These are phyloP conservation scores for Gynandropsis gynandra DNA, from an alignment of 345 rosid genomes.

Conservation along the genomic window DNA sequence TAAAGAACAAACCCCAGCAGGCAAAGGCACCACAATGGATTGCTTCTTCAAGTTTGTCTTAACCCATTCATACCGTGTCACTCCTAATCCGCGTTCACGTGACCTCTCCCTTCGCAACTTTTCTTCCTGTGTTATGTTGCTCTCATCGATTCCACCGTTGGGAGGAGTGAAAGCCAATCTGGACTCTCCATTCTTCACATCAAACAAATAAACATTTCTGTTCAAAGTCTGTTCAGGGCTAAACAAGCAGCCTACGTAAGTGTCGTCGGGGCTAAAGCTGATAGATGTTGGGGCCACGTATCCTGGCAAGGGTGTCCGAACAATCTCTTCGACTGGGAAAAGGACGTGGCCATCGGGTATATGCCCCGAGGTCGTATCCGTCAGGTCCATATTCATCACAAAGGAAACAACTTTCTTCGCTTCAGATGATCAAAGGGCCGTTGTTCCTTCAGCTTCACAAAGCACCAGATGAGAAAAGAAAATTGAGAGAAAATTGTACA, in stretches of 20 bases:
- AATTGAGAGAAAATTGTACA: no score
- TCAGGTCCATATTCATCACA: slow-evolving; percentile 42
- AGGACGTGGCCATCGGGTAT: slow-evolving; percentile 32
- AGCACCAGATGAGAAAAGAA: not conserved
- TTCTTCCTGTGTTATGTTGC: slow-evolving; percentile 77
- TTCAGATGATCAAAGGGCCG: not conserved
- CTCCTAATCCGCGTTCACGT: slow-evolving; percentile 91
- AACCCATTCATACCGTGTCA: slow-evolving; percentile 89
- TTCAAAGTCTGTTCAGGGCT: slow-evolving; percentile 71
- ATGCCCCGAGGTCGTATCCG: slow-evolving; percentile 35
- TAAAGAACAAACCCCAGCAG: slow-evolving; percentile 67
- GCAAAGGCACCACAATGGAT: slow-evolving; percentile 79
- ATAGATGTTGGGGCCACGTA: slow-evolving; percentile 65
- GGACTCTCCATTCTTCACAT: slow-evolving; percentile 52
- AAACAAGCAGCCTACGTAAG: slow-evolving; percentile 52
- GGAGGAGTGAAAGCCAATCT: slow-evolving; percentile 68
- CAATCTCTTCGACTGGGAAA: slow-evolving; percentile 73
- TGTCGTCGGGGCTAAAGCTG: slow-evolving; percentile 82
- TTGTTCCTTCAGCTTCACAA: not conserved
- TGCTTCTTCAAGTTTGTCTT: slow-evolving; percentile 62
- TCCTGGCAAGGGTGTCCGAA: slow-evolving; percentile 90
- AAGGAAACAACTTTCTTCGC: not conserved
- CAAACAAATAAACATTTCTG: slow-evolving; percentile 60
- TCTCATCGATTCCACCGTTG: slow-evolving; percentile 88
- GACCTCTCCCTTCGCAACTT: slow-evolving; percentile 87